These are phyloP conservation scores for Talaromyces verruculosus DNA, from an alignment of 2,329 filamentous ascomycete species.

Conservation along the genomic window DNA sequence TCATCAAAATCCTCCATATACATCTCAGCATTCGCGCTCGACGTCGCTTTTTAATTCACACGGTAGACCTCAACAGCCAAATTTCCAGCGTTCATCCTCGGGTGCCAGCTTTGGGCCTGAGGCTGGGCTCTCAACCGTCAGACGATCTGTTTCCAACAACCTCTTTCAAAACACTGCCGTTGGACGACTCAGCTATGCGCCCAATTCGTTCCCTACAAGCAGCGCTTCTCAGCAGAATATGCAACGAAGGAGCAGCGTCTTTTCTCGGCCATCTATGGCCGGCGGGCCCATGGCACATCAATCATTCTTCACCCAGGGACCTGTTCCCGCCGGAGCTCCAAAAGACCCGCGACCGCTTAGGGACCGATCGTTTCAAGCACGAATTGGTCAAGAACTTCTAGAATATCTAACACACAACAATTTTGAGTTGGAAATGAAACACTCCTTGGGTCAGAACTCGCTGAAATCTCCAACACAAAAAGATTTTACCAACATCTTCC, in stretches of 20 bases:
- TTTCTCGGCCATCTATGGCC: slow-evolving; percentile 67
- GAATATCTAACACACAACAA: slow-evolving; percentile 92
- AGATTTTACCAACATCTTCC: slow-evolving; percentile 96
- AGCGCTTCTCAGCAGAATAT: slow-evolving; percentile 54
- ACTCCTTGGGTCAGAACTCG: slow-evolving; percentile 84
- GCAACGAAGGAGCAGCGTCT: slow-evolving; percentile 76
- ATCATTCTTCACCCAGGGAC: slow-evolving; percentile 90
- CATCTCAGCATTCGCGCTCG: slow-evolving; percentile 73
- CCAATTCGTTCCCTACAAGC: slow-evolving; percentile 55
- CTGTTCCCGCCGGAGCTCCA: slow-evolving; percentile 76
- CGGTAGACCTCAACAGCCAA: slow-evolving; percentile 77
- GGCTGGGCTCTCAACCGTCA: slow-evolving; percentile 76
- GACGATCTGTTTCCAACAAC: slow-evolving; percentile 74
- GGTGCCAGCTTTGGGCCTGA: slow-evolving; percentile 75
- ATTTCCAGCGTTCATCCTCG: slow-evolving; percentile 77
- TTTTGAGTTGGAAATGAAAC: slow-evolving; percentile 97
- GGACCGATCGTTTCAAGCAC: slow-evolving; percentile 74
- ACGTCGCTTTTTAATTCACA: slow-evolving; percentile 86
- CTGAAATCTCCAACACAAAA: slow-evolving; percentile 95
- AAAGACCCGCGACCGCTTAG: slow-evolving; percentile 83
- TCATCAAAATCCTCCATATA: slow-evolving; percentile 62
- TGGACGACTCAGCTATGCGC: slow-evolving; percentile 71
- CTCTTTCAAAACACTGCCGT: slow-evolving; percentile 58
- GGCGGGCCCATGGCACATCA: slow-evolving; percentile 70
- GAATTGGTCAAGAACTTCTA: slow-evolving; percentile 83